These are phyloP conservation scores for Tetrapisispora taiwanensis DNA, from an alignment of 805 yeast genomes.

Conservation along the genomic window DNA sequence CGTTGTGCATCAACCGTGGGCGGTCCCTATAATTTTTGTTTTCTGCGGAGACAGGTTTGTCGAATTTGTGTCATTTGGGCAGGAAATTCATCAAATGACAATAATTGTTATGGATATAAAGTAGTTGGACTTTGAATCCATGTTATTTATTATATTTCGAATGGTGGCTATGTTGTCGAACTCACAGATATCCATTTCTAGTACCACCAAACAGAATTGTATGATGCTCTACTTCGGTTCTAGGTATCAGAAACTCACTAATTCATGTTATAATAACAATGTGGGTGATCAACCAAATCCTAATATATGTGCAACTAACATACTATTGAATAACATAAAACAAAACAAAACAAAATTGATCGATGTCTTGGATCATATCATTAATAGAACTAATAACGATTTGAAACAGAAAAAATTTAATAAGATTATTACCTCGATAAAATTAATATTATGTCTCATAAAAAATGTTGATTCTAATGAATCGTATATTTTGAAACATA, in stretches of 20 bases:
- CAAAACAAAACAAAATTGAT: not conserved
- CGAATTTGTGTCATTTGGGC: too few species aligned
- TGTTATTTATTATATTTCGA: too few species aligned
- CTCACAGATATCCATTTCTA: too few species aligned
- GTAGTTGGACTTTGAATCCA: too few species aligned
- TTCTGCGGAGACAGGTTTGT: too few species aligned
- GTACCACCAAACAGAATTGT: too few species aligned
- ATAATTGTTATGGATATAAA: too few species aligned
- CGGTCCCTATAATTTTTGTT: too few species aligned
- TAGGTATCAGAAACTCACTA: slow-evolving; percentile 80
- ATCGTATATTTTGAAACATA: not conserved
- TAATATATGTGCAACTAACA: not conserved
- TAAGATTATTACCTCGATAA: not conserved
- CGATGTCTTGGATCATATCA: not conserved
- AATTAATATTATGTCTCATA: not conserved
- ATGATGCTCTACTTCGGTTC: slow-evolving; percentile 30
- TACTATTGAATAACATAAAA: not conserved
- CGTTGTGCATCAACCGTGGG: too few species aligned
- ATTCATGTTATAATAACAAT: not conserved
- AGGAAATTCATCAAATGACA: too few species aligned
- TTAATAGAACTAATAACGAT: not conserved
- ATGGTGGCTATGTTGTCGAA: too few species aligned
- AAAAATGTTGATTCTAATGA: not conserved
- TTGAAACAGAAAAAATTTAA: not conserved
- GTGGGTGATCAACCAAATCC: not conserved